Base-by-base conservation (phyloP, 306 rosid species). In the Acacia melanoxylon region DNA sequence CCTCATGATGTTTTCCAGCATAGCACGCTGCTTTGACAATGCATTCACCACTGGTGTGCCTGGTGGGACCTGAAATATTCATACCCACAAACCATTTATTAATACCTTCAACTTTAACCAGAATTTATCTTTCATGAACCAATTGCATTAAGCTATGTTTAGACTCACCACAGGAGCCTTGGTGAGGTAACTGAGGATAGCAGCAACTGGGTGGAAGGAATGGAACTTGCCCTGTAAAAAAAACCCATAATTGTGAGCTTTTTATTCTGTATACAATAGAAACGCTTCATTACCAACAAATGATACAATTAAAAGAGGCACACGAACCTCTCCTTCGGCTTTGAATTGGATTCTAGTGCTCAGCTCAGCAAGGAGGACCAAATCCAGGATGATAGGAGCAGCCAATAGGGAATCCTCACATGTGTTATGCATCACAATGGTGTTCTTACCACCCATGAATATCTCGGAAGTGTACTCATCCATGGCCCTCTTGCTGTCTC, bases 41-140 rank as follows among this genome's bases (percentile, higher is more conserved):
- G 99, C 99, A 82, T 95, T 95, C 92, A 95, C 98, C 81, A 95
- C 99, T 3, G 99, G 98, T 2, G 98, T 95, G 14, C 97, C 99
- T 0, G 99, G 98, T n/a, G 98, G 98, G 40, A 95, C 98, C 98
- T 95, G 93, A 83, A 68, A 61, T 75, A 61, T 78, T 42, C 2
- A 65, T 79, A 72, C 66, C 33, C 71, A 63, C 41, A 67, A 66
- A 61, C 66, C 61, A 49, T 68, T 84, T 14, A 74, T 77, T 78
- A 9, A 44, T 8, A 33, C 42, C 48, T 25, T 48, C 52, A 81
- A 41, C 48, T 20, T 54, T 4, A 68, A 54, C 35, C 52, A 45
- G 16, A 5, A 72, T 15, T 6, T 5, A 5, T 19, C 12, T 68
- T 7, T 19, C 4, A 68, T 17, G 44, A 10, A 10, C 68, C 66